phyloP scores from a whole-genome alignment of 2,329 filamentous ascomycete genomes.

The Clarireedia monteithiana region DNA sequence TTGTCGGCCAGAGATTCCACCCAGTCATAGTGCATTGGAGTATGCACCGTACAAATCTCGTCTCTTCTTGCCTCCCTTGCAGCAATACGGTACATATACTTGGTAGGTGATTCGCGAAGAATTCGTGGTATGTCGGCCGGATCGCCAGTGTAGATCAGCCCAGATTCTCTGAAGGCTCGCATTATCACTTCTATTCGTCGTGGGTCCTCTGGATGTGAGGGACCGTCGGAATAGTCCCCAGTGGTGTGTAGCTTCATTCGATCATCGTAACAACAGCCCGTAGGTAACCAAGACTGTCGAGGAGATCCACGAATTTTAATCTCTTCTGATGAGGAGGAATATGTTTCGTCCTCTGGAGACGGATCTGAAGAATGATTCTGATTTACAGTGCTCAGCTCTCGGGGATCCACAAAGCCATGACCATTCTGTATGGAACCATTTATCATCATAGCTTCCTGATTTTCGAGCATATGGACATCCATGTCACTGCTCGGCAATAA shows the following conservation, averaged over 20 bases:
- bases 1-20: slow-evolving; percentile 51
- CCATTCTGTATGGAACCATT: slow-evolving; percentile 9
- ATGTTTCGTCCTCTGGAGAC: slow-evolving; percentile 10
- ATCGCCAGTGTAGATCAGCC: slow-evolving; percentile 60
- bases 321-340: slow-evolving; percentile 13
- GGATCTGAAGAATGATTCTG: slow-evolving; percentile 9
- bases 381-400: slow-evolving; percentile 14
- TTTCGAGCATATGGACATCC: slow-evolving; percentile 17
- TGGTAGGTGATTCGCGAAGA: slow-evolving; percentile 45
- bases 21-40: slow-evolving; percentile 69
- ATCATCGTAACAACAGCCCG: slow-evolving; percentile 82
- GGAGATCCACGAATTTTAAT: neutral
- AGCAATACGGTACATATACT: slow-evolving; percentile 68
- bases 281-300: slow-evolving; percentile 41
- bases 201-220: slow-evolving; percentile 91
- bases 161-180: slow-evolving; percentile 74
- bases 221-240: slow-evolving; percentile 61
- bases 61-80: slow-evolving; percentile 69
- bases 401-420: slow-evolving; percentile 23
- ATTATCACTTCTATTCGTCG: slow-evolving; percentile 89
- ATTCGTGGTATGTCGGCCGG: slow-evolving; percentile 46
- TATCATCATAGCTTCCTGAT: neutral
- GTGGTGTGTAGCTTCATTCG: slow-evolving; percentile 96
- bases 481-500: slow-evolving; percentile 15
- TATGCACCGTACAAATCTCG: slow-evolving; percentile 77